Evolutionary conservation across 441 rosid genomes (phyloP), one percentile per base, ranked within the genome.

Genomic region (Pelargonium australe): DNA sequence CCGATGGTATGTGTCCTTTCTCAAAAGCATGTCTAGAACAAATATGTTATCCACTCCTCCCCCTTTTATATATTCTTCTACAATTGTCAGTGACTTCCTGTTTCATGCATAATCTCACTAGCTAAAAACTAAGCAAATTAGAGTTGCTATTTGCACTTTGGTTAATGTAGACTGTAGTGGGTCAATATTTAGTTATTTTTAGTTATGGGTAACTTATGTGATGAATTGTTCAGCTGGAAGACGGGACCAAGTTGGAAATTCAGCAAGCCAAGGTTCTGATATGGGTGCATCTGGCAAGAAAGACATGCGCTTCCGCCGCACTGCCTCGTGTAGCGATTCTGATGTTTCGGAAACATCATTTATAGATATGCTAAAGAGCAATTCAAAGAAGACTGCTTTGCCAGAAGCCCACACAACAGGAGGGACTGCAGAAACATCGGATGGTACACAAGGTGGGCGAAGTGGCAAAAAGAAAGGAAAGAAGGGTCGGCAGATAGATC

Each of bases 281-380:
- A 60, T 68, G 10, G 34, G 20, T 23, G 72, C 73, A 1, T 65
- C 76, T 62, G 79, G 72, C 68, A 87, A 73, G 73, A 77, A 81
- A 74, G 86, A 81, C 40, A 63, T 69, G 73, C 70, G 70, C 0
- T 79, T 75, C 57, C 77, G 78, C n/a, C 77, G 77, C 12, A 75
- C 83, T 10, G 70, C 80, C 19, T 83, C 87, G 1, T 81, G 55
- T 49, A 68, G 76, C 6, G 83, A 80, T 60, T 82, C 77, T 45
- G 81, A 75, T 3, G 77, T 68, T 7, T 73, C 91, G 1, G 89
- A 86, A 68, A 70, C 92, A 12, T 83, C 89, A 1, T 87, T 85
- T 65, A 84, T 84, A 11, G 87, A 88, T 77, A 86, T 85, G 95
- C 76, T 87, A 72, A 85, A 81, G 77, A 84, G 76, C 65, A 80